Evolutionary conservation across 352 stramenopile genomes (phyloP), one percentile per base, ranked within the genome.

Genomic region (Thalassiosira ordinaria): DNA sequence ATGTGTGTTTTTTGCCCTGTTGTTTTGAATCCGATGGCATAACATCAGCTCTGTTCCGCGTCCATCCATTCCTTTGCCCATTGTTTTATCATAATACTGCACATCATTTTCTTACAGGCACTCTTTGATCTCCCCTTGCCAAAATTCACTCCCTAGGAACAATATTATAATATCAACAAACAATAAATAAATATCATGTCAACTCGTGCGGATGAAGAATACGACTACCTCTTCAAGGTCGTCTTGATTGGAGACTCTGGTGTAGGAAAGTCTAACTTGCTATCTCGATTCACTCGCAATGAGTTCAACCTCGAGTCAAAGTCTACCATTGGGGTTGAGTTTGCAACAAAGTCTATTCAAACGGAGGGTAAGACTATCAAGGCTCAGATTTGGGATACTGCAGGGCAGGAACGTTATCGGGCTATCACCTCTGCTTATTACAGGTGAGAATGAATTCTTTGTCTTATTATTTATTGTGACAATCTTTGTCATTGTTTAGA

Each of bases 351-450:
- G 85, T 96, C 91, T 52, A 97, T 98, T 70, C 91, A 97, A 76
- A 90, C 93, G 13, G 95, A 97, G 80, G 93, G 92, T 93, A 98
- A 89, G 96, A 97, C 95, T n/a, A 95, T 99, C 61, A 99, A 99
- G 82, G 90, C 98, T 18, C 96, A 99, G 89, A 99, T 99, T 89
- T 94, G 90, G 90, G 90, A 94, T 68, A 94, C 90, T 1, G 87
- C 89, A 2, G 96, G 97, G 70, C 84, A 96, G 76, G 97, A 99
- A 84, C 96, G 97, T 63, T 99, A 99, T 89, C 96, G 97, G 63
- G 98, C 96, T 56, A 99, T 99, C 84, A 99, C 97, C 66, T 98
- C 95, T 47, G 97, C 96, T 27, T 99, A 99, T 84, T 99, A 93
- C 69, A 69, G 87, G 72, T 80, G 55, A 68, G 44, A 31, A n/a